These are phyloP conservation scores for Andrographis paniculata DNA, from an alignment of 305 asterid species.

Conservation along the genomic window DNA sequence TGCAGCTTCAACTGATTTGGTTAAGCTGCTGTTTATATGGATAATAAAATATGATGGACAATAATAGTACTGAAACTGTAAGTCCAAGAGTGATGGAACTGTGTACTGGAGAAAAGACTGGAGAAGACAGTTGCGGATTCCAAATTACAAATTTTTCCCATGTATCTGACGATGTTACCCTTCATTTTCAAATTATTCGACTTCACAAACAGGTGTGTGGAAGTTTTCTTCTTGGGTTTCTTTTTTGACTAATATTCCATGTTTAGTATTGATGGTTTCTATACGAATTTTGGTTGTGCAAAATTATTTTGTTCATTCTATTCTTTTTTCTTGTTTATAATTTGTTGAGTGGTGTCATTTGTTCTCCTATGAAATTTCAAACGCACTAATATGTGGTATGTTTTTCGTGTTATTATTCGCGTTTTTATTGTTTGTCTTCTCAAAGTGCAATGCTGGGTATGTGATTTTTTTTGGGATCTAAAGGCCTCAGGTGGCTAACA, in stretches of 20 bases:
- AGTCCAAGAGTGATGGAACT: conserved; percentile 12
- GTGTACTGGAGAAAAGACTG: conserved; percentile 12
- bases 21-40: too few species aligned
- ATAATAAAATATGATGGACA: conserved; percentile 14
- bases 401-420: too few species aligned
- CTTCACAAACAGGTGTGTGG: conserved; percentile 62
- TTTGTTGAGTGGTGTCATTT: too few species aligned
- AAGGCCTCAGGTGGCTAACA: conserved; percentile 2
- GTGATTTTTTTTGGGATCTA: not conserved
- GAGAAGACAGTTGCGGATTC: conserved; percentile 22
- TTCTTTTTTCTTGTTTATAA: too few species aligned
- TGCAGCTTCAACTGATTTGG: too few species aligned
- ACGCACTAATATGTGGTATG: too few species aligned
- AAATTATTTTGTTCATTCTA: not conserved
- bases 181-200: conserved; percentile 75
- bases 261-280: too few species aligned
- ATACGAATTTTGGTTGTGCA: too few species aligned
- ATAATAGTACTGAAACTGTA: conserved; percentile 13
- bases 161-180: conserved; percentile 43
- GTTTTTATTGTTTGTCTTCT: too few species aligned
- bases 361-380: too few species aligned
- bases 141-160: conserved; percentile 69
- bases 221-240: not conserved
- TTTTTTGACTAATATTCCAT: not conserved
- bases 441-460: too few species aligned